Conservation (phyloP, 257 asterid genomes). For the Eucommia ulmoides region DNA sequence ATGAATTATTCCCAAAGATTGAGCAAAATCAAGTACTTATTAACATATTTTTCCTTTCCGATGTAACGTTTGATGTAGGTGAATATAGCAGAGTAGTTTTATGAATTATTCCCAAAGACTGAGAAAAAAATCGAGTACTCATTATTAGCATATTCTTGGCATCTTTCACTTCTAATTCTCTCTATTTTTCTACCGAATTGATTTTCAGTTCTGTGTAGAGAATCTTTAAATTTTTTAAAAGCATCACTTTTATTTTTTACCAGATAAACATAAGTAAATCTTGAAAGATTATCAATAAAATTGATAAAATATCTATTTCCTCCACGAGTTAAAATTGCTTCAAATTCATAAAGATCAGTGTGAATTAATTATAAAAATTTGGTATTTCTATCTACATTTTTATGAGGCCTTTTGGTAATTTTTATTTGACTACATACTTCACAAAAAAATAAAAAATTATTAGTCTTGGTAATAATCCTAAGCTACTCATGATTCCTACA, state of each 20-base stretch:
- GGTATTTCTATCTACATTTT: background rate
- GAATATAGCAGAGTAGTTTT: constrained; percentile 1
- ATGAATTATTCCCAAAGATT: background rate
- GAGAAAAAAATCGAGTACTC: background rate
- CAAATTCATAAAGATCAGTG: background rate
- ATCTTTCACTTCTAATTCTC: constrained; percentile 4
- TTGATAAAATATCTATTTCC: background rate
- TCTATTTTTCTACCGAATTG: constrained; percentile 1
- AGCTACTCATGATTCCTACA: background rate
- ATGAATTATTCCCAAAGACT: background rate
- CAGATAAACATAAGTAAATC: background rate
- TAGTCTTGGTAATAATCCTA: background rate
- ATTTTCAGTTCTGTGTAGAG: constrained; percentile 1
- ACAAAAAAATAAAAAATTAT: background rate
- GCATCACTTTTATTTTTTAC: background rate
- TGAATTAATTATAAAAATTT: background rate
- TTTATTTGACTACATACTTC: background rate
- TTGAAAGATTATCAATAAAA: background rate
- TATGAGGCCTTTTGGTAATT: background rate
- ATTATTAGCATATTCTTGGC: constrained; percentile 3
- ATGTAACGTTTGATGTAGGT: background rate
- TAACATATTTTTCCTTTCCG: constrained; percentile 3
- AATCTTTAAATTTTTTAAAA: background rate
- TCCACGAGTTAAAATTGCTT: background rate
- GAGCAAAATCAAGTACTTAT: background rate